These are phyloP conservation scores for Sordaria brevicollis DNA, from an alignment of 495 filamentous ascomycete species.

Conservation along the genomic window DNA sequence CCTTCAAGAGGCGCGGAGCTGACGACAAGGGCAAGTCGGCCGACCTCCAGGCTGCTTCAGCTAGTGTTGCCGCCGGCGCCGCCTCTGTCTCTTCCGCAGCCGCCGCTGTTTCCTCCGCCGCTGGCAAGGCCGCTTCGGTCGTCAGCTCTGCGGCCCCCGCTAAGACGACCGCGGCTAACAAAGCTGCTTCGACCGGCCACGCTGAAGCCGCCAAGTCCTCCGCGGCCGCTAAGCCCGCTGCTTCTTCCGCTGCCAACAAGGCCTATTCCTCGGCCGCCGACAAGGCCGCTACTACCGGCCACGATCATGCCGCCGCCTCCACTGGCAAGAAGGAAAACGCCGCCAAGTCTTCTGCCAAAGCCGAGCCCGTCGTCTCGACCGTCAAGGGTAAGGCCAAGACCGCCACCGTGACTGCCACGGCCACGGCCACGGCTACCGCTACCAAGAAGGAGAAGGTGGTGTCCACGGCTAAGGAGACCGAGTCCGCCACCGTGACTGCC, in stretches of 20 bases:
- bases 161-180: not conserved
- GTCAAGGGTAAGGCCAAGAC: not conserved
- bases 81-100: not conserved
- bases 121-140: not conserved
- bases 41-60: not conserved
- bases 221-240: not conserved
- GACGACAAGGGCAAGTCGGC: not conserved
- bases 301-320: no score
- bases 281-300: no score
- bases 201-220: no score
- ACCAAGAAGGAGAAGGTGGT: no score
- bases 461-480: not conserved
- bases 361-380: no score
- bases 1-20: not conserved
- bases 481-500: not conserved
- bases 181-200: not conserved
- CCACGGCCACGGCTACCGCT: no score
- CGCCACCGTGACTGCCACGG: no score
- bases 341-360: not conserved
- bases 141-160: not conserved
- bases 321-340: no score
- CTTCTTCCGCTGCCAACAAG: no score
- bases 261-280: no score
- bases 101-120: not conserved
- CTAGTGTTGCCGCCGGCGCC: not conserved